Evolutionary conservation across 257 asterid species (phyloP), one percentile per base, ranked within the genome.

Genomic region (Nicotiana undulata): DNA sequence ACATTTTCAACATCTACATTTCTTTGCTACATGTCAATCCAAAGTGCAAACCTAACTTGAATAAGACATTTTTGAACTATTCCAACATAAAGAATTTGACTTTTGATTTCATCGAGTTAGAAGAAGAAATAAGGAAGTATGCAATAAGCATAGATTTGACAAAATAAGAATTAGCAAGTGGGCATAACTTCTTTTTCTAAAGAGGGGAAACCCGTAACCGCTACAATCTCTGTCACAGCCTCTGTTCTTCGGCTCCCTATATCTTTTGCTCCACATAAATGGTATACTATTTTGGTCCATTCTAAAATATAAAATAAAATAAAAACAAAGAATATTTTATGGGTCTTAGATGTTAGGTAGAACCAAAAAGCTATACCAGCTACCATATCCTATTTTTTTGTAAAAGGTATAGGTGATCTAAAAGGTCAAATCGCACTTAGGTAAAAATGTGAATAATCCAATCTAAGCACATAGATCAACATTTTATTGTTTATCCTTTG

Each of bases 381-480:
- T 44, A 70, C 44, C 59, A 44, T 70, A 40, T 46, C 77, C 32
- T 22, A 44, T 3, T 70, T 6, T 70, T 6, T n/a, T 70, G 2
- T 12, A 6, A 22, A 44, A 12, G 8, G 3, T 44, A 44, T 70
- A 70, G 77, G 77, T 22, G 59, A 70, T 70, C 77, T 72, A 72
- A 40, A 22, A 68, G 5, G 77, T 72, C 77, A 72, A 72, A 72
- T 72, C 40, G 59, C 77, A 72, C 60, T 46, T 72, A 3, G 60
- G 59, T 46, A 46, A 9, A 72, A 46, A 72, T 26, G 22, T 24
- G 77, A 24, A 72, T 72, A 72, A 72, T 46, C 60, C 77, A 72
- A 44, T 72, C 77, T 72, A 72, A 72, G 77, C 77, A 22, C 77
- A 72, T 44, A 72, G 60, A 46, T 72, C 60, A 72, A 22, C 60